Base-by-base conservation (phyloP, 2,329 filamentous ascomycete species). In the Microcyclosporella mali region DNA sequence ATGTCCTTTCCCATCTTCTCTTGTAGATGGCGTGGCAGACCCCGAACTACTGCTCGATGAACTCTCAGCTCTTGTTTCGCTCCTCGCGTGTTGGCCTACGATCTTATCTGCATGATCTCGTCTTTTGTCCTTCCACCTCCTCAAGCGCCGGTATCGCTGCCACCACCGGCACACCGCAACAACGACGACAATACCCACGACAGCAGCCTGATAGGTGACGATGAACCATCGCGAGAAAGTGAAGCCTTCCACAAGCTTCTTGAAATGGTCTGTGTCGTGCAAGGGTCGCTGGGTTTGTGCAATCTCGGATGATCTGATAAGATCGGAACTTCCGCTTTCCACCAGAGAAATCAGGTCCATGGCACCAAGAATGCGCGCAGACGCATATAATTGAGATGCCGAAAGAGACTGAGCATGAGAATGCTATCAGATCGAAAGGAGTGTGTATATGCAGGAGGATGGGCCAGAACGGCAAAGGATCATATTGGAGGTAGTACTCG, bases 131-230 rank as follows among this genome's bases (percentile, higher is more conserved):
- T 37, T 34, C 38, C 12, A 36, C 37, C 35, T 37, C 21, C 39
- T 37, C 38, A 37, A 36, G 41, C 41, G 41, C 40, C 44, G 40
- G 15, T 42, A 39, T 9, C 37, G n/a, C 17, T 47, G 39, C 12
- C 41, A 39, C 42, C 45, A 49, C 34, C 49, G 33, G 59, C 60
- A 63, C 11, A 51, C 45, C 0, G 67, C 60, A 41, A 68, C 65
- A 2, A 63, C 28, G 1, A 65, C 17, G 29, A 72, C 47, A 8
- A 70, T 49, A 2, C 47, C 60, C 2, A 68, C 18, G 16, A 70
- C 45, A 2, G 65, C 64, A 2, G 60, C 30, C 40, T 71, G 70
- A 39, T 71, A 72, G 0, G 60, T 65, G 8, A 58, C 39, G 12
- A 69, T 43, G 15, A 70, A 61, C 31, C 54, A 53, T 41, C 66